Evolutionary conservation across 148 eudicot genomes (phyloP), one percentile per base, ranked within the genome.

Genomic region (Silene uniflora): DNA sequence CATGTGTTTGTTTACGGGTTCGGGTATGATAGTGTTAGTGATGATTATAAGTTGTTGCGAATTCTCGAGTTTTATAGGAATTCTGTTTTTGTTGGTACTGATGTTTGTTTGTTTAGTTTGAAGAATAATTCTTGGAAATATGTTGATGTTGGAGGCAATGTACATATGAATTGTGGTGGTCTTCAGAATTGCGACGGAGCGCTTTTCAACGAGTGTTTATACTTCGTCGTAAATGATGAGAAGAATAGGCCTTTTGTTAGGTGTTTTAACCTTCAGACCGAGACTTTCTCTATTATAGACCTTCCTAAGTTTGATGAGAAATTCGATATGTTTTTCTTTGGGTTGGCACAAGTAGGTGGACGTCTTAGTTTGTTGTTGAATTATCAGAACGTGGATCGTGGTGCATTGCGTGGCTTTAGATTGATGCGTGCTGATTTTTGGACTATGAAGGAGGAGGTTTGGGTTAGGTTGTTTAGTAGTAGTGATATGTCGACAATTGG

Each of bases 401-500:
- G 21, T 1, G 67, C 32, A 21, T 7, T 22, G 67, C 2, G 14
- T 10, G 32, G 67, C 23, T 23, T 10, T 54, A 7, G 32, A 25
- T 32, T 52, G 62, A 24, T 13, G 52, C 12, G 39, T 23, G 74
- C 14, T 24, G 74, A 71, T 52, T 23, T 71, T 6, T 72, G 75
- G 75, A 21, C 56, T 19, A 72, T 72, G 75, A 72, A 58, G 10
- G 65, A 56, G 52, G 72, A 71, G 73, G 29, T 64, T 16, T 72
- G 75, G 75, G 47, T 32, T 72, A 29, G 7, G 42, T 58, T 72
- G 25, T 56, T 29, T 58, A 29, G 65, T 17, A 72, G 56, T 58
- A 6, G 8, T n/a, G 23, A 58, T 14, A 18, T 19, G 6, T 1
- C n/a, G 47, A 27, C 17, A 3, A 10, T 58, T 27, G 44, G 23